These are phyloP conservation scores for Tetrahymena malaccensis DNA, from an alignment of 73 alveolate species.

Conservation along the genomic window DNA sequence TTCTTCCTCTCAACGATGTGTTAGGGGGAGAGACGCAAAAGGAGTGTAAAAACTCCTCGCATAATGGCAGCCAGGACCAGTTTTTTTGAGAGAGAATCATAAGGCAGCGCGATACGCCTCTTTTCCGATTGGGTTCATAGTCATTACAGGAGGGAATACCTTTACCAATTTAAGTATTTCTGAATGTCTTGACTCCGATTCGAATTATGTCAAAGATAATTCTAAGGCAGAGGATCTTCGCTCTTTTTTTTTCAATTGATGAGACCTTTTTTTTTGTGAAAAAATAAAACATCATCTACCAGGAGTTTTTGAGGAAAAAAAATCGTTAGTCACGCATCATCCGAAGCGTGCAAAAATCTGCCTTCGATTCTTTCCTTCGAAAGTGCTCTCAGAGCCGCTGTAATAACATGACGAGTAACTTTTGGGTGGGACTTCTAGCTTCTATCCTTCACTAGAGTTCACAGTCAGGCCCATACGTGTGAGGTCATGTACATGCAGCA, in stretches of 20 bases:
- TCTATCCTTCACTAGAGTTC: background rate
- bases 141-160: background rate
- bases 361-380: background rate
- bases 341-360: background rate
- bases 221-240: background rate
- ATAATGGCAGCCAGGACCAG: background rate
- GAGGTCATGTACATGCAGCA: background rate
- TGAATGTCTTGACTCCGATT: background rate
- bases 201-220: background rate
- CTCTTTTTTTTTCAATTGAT: background rate
- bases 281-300: background rate
- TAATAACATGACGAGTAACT: background rate
- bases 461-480: background rate
- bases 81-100: background rate
- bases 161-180: background rate
- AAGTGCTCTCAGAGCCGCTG: background rate
- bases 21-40: background rate
- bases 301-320: background rate
- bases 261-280: background rate
- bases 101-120: conserved; percentile 1
- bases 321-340: background rate
- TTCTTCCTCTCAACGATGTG: background rate
- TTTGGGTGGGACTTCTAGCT: background rate
- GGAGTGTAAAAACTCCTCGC: background rate
- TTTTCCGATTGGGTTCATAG: background rate